Evolutionary conservation across 768 basidiomycete genomes (phyloP), one percentile per base, ranked within the genome.

Genomic region (Dendrothele bispora): DNA sequence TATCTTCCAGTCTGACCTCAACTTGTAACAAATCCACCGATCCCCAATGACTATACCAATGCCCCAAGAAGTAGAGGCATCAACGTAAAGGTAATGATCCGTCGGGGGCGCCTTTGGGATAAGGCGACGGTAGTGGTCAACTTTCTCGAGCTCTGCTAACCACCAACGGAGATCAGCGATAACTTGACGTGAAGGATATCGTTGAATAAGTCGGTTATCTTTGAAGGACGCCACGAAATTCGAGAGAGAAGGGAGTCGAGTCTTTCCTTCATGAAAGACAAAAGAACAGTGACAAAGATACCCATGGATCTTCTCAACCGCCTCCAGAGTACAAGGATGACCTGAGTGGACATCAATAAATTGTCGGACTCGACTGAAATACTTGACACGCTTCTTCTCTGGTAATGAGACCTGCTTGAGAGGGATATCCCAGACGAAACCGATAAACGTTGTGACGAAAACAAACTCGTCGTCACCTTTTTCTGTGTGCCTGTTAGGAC

Each of bases 31-130:
- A 8, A 53, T 61, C 69, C 70, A 75, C 2, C 28, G 21, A 1
- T 39, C 41, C 1, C 52, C 52, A 7, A 64, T 36, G 5, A 66
- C 25, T 4, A 74, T 26, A 1, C 74, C 72, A 25, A 76, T 65
- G 8, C 73, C 73, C 64, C 65, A 73, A 0, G 53, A 57, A 0
- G 70, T 73, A 1, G 67, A 71, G 0, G 69, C 68, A 45, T 73
- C 71, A 4, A 70, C 68, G 32, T 37, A 72, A 7, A 72, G 40
- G 1, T 46, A 47, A 2, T 57, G 34, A 32, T 62, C 57, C 1
- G 15, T 25, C 0, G 52, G 15, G 1, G 50, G 47, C 1, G 26
- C 34, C 20, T 28, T 29, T 4, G 51, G 48, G 3, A 11, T 10
- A 11, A 67, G 56, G 0, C 50, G 46, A 3, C 65, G 53, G 20